Base-by-base conservation (phyloP, 768 basidiomycete genomes). In the Rhizopogon vinicolor region DNA sequence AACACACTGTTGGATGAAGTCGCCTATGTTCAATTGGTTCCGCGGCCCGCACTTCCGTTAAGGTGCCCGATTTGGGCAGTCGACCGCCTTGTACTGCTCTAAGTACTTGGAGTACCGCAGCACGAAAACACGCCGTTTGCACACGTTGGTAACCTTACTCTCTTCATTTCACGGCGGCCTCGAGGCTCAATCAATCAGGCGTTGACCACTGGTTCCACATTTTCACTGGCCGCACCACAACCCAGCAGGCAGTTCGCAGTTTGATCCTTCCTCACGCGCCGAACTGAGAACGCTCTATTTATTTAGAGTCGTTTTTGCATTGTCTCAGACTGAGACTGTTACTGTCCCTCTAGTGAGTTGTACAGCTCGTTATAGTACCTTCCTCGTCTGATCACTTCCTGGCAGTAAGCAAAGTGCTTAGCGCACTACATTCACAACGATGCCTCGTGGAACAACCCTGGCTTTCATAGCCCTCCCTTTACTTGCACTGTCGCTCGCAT, bases 401-500 rank as follows among this genome's bases (percentile, higher is more conserved):
- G 19, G 8, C 35, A 37, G 19, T 35, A 19, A 33, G 19, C 31
- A 48, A 25, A 31, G 18, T 13, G 35, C 35, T 13, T 35, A 35
- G 35, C 10, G 3, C 14, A 37, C 33, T 1, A 22, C 33, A 49
- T 37, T 35, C 22, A 37, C 14, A 37, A 19, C 9, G 14, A 70
- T 70, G 70, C 54, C 68, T 54, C 70, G 60, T 44, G 44, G 53
- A 40, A 52, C 59, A 48, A 58, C 62, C n/a, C 41, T 55, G 39
- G 44, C 58, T 48, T 58, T 68, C 31, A 33, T 66, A 18, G 53
- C 58, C 9, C 29, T 68, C 44, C 61, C 68, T 22, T 49, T 71
- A 48, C 55, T 69, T 12, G 39, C 69, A 14, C 58, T 69, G 48
- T 70, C 68, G 31, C 60, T 69, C 39, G 68, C 68, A 44, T 70